phyloP scores from a whole-genome alignment of 1,139 yeast species.

The Zygosaccharomyces sapae region DNA sequence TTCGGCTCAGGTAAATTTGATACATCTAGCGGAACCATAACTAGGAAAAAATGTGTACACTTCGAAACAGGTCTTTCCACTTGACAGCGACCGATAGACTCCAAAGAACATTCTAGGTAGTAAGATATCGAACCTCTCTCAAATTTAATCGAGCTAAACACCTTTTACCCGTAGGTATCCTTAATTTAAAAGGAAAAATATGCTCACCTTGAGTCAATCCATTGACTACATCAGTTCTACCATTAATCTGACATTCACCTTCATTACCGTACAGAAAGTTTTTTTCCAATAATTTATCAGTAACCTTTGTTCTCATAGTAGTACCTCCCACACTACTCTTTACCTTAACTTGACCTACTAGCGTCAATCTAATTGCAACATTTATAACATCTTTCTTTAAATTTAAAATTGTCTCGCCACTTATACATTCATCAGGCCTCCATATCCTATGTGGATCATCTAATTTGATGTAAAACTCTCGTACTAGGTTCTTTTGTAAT shows the following conservation, averaged over 20 bases:
- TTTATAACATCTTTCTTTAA: constrained; percentile 54
- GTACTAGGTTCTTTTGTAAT: constrained; percentile 40
- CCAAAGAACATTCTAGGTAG: constrained; percentile 53
- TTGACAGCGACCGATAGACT: constrained; percentile 19
- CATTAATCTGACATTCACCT: constrained; percentile 24
- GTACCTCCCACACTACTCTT: constrained; percentile 38
- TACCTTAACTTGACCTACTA: constrained; percentile 55
- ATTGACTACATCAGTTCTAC: constrained; percentile 20
- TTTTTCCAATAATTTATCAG: constrained; percentile 57
- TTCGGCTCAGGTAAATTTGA: constrained; percentile 60
- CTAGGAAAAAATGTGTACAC: constrained; percentile 54
- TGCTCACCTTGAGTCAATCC: constrained; percentile 79
- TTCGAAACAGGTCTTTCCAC: constrained; percentile 15
- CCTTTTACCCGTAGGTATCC: constrained; percentile 63
- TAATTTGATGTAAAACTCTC: constrained; percentile 64
- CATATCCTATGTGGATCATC: constrained; percentile 63
- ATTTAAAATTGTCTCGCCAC: constrained; percentile 57
- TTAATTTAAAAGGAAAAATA: constrained; percentile 78
- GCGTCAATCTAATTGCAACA: constrained; percentile 49
- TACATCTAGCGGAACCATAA: constrained; percentile 73
- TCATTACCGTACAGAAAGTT: constrained; percentile 60
- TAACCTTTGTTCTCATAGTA: constrained; percentile 31
- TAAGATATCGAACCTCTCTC: constrained; percentile 83
- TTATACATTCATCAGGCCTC: constrained; percentile 61
- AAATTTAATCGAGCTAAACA: constrained; percentile 73